Evolutionary conservation across 805 yeast genomes (phyloP).

Genomic region (Cyberlindnera nakhonratchasimensis): DNA sequence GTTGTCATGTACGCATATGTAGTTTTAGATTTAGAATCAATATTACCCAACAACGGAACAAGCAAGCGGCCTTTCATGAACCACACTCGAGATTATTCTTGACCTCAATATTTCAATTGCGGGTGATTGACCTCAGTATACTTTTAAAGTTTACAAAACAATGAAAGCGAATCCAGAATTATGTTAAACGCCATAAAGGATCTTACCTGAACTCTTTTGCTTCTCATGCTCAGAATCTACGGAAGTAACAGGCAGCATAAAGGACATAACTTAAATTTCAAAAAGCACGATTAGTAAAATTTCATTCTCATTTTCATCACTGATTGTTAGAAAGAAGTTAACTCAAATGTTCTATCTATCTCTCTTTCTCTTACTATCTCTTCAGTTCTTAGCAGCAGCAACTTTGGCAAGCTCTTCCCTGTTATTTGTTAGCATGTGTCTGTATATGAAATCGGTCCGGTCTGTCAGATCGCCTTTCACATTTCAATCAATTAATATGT

Average conservation of each 20-base stretch:
- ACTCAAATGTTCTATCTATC: not conserved
- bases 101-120: too few relatives aligned
- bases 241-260: not conserved
- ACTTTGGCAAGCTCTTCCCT: slow-evolving; percentile 25
- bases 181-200: too few relatives aligned
- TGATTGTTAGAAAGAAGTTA: not conserved
- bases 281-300: not conserved
- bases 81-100: too few relatives aligned
- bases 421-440: slow-evolving; percentile 1
- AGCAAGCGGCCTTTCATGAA: too few relatives aligned
- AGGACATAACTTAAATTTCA: not conserved
- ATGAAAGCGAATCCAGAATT: too few relatives aligned
- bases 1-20: slow-evolving; percentile 28
- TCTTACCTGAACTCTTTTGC: slow-evolving; percentile 43
- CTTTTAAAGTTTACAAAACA: too few relatives aligned
- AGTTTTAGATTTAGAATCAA: slow-evolving; percentile 48
- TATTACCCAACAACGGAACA: too few relatives aligned
- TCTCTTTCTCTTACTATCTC: not conserved
- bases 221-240: not conserved
- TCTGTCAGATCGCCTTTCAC: too few relatives aligned
- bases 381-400: slow-evolving; percentile 22
- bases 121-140: too few relatives aligned
- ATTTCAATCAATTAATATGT: too few relatives aligned
- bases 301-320: not conserved
- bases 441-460: too few relatives aligned